phyloP scores from a whole-genome alignment of 495 filamentous ascomycete genomes.

The Talaromyces adpressus region DNA sequence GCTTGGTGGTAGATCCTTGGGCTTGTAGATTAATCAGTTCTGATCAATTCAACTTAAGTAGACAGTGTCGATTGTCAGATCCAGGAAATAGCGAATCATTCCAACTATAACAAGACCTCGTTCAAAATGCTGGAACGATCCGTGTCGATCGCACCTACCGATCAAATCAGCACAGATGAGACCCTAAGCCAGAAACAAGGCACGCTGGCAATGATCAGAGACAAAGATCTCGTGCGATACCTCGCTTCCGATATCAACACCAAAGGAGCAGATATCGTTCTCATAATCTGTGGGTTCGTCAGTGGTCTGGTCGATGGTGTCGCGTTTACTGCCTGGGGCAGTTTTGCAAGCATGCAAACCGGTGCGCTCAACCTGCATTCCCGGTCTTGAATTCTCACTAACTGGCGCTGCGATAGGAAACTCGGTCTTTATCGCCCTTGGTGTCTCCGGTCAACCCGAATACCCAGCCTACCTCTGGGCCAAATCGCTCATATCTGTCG shows the following conservation, averaged over 20 bases:
- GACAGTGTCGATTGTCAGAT: too few relatives aligned
- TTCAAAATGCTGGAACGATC: not conserved
- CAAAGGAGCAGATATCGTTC: constrained; percentile 23
- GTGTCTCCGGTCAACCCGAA: constrained; percentile 27
- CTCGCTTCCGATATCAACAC: constrained; percentile 16
- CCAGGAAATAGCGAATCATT: too few relatives aligned
- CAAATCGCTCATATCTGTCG: constrained; percentile 31
- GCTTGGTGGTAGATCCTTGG: not conserved
- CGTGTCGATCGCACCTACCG: not conserved
- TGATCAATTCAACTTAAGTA: too few relatives aligned
- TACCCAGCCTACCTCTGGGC: constrained; percentile 35
- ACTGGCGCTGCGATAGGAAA: constrained; percentile 18
- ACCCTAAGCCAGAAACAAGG: not conserved
- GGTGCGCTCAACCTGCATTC: constrained; percentile 20
- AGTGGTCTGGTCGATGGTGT: constrained; percentile 30
- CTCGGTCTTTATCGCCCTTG: constrained; percentile 33
- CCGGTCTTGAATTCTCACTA: not conserved
- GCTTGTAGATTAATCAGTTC: not conserved
- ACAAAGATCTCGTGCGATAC: not conserved
- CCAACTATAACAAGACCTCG: too few relatives aligned
- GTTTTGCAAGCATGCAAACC: constrained; percentile 51
- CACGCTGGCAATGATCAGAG: not conserved
- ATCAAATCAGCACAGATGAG: not conserved
- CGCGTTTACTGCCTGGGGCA: constrained; percentile 43
- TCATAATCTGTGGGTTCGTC: constrained; percentile 32